Percentiles rank a stretch among this genome's conserved stretches.
Evolutionary conservation across 768 basidiomycete genomes (phyloP).

Genomic region (Leccinum sublutescens): DNA sequence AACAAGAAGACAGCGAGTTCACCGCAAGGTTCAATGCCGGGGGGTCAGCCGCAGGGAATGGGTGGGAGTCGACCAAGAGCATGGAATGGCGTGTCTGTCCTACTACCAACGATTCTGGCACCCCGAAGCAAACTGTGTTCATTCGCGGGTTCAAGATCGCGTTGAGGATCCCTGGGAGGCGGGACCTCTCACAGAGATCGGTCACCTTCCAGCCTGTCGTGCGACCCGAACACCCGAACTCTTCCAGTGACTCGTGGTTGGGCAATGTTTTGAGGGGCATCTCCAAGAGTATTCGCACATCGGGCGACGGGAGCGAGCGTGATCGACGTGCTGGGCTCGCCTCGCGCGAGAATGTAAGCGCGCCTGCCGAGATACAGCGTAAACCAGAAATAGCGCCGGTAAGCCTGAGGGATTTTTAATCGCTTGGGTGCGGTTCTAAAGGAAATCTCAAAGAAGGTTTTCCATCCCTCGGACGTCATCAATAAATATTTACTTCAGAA

Average conservation of each 20-base stretch:
- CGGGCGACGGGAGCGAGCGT: background rate
- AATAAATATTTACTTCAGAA: constrained; percentile 24
- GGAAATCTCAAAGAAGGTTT: constrained; percentile 9
- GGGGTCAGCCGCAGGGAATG: constrained; percentile 9
- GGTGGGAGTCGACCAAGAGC: constrained; percentile 19
- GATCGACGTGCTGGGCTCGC: background rate
- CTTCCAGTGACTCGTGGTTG: constrained; percentile 18
- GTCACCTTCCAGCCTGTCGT: constrained; percentile 4
- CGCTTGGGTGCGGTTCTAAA: background rate
- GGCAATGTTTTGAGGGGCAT: constrained; percentile 18
- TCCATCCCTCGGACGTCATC: constrained; percentile 26
- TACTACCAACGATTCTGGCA: background rate
- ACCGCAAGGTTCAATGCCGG: constrained; percentile 16
- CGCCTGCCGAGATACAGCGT: constrained; percentile 13
- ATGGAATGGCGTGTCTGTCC: constrained; percentile 23
- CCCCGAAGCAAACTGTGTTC: constrained; percentile 30
- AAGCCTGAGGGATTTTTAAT: background rate
- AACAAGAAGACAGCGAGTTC: constrained; percentile 1
- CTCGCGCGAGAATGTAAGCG: background rate
- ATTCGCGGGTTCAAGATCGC: constrained; percentile 33
- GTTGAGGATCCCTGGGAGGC: constrained; percentile 12
- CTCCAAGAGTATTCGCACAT: constrained; percentile 13
- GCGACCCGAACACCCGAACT: background rate
- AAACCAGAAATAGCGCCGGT: constrained; percentile 23
- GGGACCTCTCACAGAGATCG: constrained; percentile 20